Evolutionary conservation across 2,329 filamentous ascomycete species (phyloP), one percentile per base, ranked within the genome.

Genomic region (Lizonia empirigonia): DNA sequence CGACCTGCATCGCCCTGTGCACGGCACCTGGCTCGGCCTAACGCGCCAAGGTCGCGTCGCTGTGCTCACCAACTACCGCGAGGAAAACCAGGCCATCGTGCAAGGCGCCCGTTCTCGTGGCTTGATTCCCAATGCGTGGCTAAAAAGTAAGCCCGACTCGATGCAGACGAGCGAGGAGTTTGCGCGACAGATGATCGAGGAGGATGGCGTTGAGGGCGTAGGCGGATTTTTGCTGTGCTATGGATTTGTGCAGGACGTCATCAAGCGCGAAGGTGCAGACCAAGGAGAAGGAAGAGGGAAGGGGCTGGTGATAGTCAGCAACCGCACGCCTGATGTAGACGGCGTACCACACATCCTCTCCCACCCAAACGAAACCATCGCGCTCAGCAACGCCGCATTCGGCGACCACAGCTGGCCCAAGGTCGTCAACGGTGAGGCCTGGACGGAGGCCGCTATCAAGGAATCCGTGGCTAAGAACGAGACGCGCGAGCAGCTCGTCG

Each of bases 21-120:
- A 83, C 46, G 85, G 85, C 18, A 87, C 85, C 53, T 87, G 85
- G 85, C 79, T 87, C 38, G 85, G 83, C 16, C 76, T 87, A 49
- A 86, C 83, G 7, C 78, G 75, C 24, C 77, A 84, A 56, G 85
- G 85, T 22, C 82, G 83, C 49, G 66, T 87, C 37, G 83, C 84
- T 2, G 80, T 85, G 5, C 75, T 87, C 24, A 87, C 85, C 40
- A 87, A 87, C 69, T 87, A 84, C 65, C 82, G 82, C 30, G 84
- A 86, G 66, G 73, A 79, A 33, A 65, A 62, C 26, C 62, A 68
- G 22, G 71, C 74, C 19, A 71, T 78, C 15, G 68, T 78, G 20
- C 67, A 76, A 35, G 72, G 72, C 38, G 69, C 71, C 34, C 79
- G 80, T 32, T 84, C 81, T 55, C 77, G 85, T 20, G 85, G 85